These are phyloP conservation scores for Dentipellis fragilis DNA, from an alignment of 768 basidiomycete species.

Conservation along the genomic window DNA sequence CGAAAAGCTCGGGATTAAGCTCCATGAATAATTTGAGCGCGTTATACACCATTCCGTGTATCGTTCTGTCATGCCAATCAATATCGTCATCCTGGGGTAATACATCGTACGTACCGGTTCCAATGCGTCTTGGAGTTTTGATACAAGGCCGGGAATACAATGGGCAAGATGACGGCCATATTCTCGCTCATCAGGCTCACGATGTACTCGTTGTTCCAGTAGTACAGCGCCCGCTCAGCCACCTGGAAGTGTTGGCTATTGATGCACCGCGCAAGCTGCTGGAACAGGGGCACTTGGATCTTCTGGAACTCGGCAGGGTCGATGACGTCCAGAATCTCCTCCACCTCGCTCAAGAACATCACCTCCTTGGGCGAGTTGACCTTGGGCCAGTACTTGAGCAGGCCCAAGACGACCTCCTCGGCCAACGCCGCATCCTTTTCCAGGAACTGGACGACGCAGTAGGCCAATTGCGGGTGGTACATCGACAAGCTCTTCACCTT, in stretches of 20 bases:
- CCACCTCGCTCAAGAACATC: constrained; percentile 99
- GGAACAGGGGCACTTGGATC: constrained; percentile 87
- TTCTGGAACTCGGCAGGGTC: constrained; percentile 95
- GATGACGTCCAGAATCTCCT: constrained; percentile 97
- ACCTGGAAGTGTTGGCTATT: constrained; percentile 99
- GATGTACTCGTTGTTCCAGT: constrained; percentile 99
- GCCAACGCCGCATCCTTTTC: constrained; percentile 91
- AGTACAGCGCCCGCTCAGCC: constrained; percentile 90
- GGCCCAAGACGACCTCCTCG: constrained; percentile 91
- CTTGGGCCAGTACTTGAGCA: constrained; percentile 98
- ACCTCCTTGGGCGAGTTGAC: constrained; percentile 99
- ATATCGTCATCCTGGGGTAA: constrained; percentile 3
- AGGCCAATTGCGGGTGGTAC: constrained; percentile 98
- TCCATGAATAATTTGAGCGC: constrained; percentile 99
- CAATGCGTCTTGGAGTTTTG: constrained; percentile 95
- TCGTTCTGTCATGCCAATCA: constrained; percentile 53
- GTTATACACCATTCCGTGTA: constrained; percentile 99
- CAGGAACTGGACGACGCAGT: constrained; percentile 97
- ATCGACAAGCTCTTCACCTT: constrained; percentile 97
- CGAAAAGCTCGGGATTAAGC: constrained; percentile 93
- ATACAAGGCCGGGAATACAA: constrained; percentile 95
- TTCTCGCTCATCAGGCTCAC: constrained; percentile 99
- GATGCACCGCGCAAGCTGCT: constrained; percentile 92
- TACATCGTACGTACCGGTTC: constrained; percentile 68
- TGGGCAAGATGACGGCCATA: constrained; percentile 76